These are phyloP conservation scores for Juglanconis oblonga DNA, from an alignment of 2,329 filamentous ascomycete species.

Conservation along the genomic window DNA sequence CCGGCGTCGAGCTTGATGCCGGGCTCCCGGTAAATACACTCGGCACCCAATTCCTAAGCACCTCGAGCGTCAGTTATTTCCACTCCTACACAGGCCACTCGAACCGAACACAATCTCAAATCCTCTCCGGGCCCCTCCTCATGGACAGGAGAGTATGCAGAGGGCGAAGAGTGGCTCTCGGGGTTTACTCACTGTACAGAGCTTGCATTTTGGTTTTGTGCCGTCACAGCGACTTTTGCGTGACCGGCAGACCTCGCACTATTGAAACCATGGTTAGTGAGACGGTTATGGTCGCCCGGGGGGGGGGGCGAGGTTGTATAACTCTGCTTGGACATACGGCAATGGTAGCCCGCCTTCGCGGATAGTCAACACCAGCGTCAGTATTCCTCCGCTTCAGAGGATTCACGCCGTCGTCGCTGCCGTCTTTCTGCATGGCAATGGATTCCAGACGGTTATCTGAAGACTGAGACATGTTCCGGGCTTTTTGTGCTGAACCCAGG, in stretches of 20 bases:
- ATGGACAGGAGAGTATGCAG: neutral
- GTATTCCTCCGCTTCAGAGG: slow-evolving; percentile 62
- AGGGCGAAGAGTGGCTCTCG: neutral
- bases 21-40: slow-evolving; percentile 81
- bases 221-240: slow-evolving; percentile 79
- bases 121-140: neutral
- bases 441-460: slow-evolving; percentile 45
- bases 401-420: slow-evolving; percentile 53
- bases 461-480: slow-evolving; percentile 53
- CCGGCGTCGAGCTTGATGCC: slow-evolving; percentile 85
- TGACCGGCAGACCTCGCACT: slow-evolving; percentile 81
- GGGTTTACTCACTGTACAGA: slow-evolving; percentile 54
- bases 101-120: neutral
- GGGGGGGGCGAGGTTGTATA: too few relatives aligned
- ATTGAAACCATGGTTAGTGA: slow-evolving; percentile 12
- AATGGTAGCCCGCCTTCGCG: slow-evolving; percentile 62
- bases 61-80: neutral
- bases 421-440: slow-evolving; percentile 39
- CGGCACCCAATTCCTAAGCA: slow-evolving; percentile 61
- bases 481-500: slow-evolving; percentile 50
- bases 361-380: slow-evolving; percentile 61
- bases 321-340: slow-evolving; percentile 47
- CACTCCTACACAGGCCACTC: neutral
- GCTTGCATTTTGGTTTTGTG: slow-evolving; percentile 77
- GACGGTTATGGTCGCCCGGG: neutral